Percentiles rank a stretch among this genome's conserved stretches.
These are phyloP conservation scores for Fusarium sublunatum DNA, from an alignment of 2,329 filamentous ascomycete species.

Conservation along the genomic window DNA sequence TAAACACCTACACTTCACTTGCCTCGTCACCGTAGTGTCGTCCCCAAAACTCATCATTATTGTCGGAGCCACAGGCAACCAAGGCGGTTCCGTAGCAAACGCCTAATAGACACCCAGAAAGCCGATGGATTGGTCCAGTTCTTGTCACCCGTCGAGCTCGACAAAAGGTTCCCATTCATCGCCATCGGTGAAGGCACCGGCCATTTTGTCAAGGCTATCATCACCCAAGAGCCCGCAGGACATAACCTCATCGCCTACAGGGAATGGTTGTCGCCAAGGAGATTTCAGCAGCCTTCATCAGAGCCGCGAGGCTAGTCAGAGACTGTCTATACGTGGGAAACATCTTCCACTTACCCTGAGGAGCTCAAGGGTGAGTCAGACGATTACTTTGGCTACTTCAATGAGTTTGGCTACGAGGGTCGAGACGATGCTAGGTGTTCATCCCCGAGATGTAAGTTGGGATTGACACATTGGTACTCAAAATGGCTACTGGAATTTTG, in stretches of 20 bases:
- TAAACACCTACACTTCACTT: neutral
- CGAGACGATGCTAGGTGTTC: slow-evolving; percentile 29
- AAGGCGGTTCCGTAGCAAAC: slow-evolving; percentile 28
- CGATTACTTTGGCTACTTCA: slow-evolving; percentile 26
- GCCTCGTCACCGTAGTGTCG: slow-evolving; percentile 10
- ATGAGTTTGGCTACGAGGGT: slow-evolving; percentile 33
- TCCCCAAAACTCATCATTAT: slow-evolving; percentile 26
- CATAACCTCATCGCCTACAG: slow-evolving; percentile 43
- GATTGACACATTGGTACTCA: neutral
- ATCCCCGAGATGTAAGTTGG: slow-evolving; percentile 24
- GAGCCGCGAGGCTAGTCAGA: slow-evolving; percentile 27
- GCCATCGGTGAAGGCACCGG: slow-evolving; percentile 44
- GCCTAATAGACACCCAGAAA: slow-evolving; percentile 12
- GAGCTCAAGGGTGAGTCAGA: slow-evolving; percentile 17
- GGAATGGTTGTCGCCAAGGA: slow-evolving; percentile 38
- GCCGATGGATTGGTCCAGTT: slow-evolving; percentile 38
- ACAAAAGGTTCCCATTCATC: slow-evolving; percentile 41
- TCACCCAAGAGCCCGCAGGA: slow-evolving; percentile 28
- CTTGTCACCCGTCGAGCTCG: slow-evolving; percentile 11
- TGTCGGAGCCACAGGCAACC: slow-evolving; percentile 36
- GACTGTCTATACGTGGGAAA: neutral
- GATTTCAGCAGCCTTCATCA: slow-evolving; percentile 28
- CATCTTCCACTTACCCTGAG: neutral
- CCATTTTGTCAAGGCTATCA: slow-evolving; percentile 37
- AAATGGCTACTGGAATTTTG: neutral